Conservation (phyloP, 2,329 filamentous ascomycete species). For the Blastomyces gilchristii region DNA sequence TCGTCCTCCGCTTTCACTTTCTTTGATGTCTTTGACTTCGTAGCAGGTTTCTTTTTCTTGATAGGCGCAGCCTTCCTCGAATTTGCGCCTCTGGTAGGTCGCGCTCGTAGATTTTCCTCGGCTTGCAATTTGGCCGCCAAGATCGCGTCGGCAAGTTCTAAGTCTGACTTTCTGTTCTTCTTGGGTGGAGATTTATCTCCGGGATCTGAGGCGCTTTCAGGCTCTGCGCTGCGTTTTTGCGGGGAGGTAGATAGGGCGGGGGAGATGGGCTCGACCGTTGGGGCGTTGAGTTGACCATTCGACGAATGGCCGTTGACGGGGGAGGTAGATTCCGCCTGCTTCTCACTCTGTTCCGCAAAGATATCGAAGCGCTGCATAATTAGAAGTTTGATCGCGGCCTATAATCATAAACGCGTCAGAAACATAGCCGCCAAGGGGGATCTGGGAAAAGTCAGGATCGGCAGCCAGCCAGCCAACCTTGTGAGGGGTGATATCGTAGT, state of each 20-base stretch:
- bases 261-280: constrained; percentile 23
- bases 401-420: neutral
- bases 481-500: constrained; percentile 51
- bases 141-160: constrained; percentile 70
- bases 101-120: constrained; percentile 69
- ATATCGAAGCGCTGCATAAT: constrained; percentile 67
- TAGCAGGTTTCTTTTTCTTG: constrained; percentile 55
- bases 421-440: neutral
- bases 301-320: constrained; percentile 29
- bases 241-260: constrained; percentile 28
- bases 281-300: constrained; percentile 16
- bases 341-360: constrained; percentile 39
- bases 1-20: constrained; percentile 71
- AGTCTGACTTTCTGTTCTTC: constrained; percentile 55
- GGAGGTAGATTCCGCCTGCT: constrained; percentile 13
- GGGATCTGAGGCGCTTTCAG: constrained; percentile 32
- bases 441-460: constrained; percentile 9
- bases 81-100: constrained; percentile 65
- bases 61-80: constrained; percentile 47
- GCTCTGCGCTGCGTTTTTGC: constrained; percentile 34
- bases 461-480: constrained; percentile 40
- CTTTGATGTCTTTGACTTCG: constrained; percentile 45
- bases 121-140: constrained; percentile 83
- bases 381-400: constrained; percentile 60
- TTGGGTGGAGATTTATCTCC: constrained; percentile 40